phyloP scores from a whole-genome alignment of 345 rosid genomes.

The Populus euphratica region DNA sequence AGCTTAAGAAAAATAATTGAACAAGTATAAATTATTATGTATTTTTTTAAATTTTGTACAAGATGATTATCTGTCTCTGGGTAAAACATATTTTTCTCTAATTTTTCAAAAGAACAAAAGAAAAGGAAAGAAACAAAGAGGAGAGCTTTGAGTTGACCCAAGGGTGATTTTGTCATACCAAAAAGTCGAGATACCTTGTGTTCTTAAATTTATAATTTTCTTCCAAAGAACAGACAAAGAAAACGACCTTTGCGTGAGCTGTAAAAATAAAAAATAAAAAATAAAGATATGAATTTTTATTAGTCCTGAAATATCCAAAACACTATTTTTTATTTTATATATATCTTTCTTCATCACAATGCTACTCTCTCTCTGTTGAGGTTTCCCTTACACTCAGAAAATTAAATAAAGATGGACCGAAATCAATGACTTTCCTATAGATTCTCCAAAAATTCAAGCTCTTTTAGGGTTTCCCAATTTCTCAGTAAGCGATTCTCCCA shows the following conservation, averaged over 20 bases:
- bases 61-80: not conserved
- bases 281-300: not conserved
- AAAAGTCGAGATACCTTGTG: not conserved
- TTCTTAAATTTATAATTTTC: not conserved
- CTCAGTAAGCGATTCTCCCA: slow-evolving; percentile 19
- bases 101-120: not conserved
- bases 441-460: slow-evolving; percentile 4
- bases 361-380: slow-evolving; percentile 34
- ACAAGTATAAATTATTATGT: too few species aligned
- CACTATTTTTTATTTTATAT: not conserved
- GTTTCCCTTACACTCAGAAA: slow-evolving; percentile 20
- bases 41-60: too few species aligned
- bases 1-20: too few species aligned
- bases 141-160: not conserved
- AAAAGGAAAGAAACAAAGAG: not conserved
- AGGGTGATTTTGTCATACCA: slow-evolving; percentile 1
- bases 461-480: slow-evolving; percentile 14
- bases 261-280: not conserved
- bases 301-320: not conserved
- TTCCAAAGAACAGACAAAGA: slow-evolving; percentile 13
- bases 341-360: slow-evolving; percentile 13
- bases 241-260: slow-evolving; percentile 16
- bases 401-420: slow-evolving; percentile 7
- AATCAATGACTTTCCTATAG: slow-evolving; percentile 15
- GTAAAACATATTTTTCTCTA: not conserved